Percentiles rank a stretch among this genome's conserved stretches.
phyloP scores from a whole-genome alignment of 208 protist genomes.

The Acanthamoeba triangularis region DNA sequence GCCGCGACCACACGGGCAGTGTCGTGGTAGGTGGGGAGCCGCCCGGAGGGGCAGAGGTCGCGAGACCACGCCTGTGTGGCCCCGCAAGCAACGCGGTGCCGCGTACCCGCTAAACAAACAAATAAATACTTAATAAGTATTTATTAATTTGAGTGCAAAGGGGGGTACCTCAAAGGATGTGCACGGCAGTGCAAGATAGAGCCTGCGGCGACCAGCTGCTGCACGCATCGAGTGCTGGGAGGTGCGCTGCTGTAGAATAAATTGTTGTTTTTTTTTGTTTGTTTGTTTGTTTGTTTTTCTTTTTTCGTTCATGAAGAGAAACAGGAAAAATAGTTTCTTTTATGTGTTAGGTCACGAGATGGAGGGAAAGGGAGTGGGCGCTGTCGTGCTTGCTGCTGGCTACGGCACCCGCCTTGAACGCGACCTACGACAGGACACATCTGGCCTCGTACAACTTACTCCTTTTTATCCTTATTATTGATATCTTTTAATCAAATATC shows the following conservation, averaged over 20 bases:
- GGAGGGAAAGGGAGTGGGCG: neutral
- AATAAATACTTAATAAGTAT: neutral
- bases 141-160: neutral
- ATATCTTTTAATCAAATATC: neutral
- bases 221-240: too few relatives aligned
- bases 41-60: neutral
- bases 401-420: conserved; percentile 46
- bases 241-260: too few relatives aligned
- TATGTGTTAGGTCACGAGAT: neutral
- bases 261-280: too few relatives aligned
- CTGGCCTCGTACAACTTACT: neutral
- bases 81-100: too few relatives aligned
- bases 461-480: neutral
- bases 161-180: neutral
- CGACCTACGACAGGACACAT: neutral
- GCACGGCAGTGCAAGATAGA: too few relatives aligned
- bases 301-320: neutral
- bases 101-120: neutral
- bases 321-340: neutral
- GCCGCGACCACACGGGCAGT: neutral
- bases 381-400: conserved; percentile 40
- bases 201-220: too few relatives aligned
- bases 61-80: neutral
- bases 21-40: neutral
- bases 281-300: too few relatives aligned